phyloP scores from a whole-genome alignment of 805 yeast genomes.

The Candida golubevii region DNA sequence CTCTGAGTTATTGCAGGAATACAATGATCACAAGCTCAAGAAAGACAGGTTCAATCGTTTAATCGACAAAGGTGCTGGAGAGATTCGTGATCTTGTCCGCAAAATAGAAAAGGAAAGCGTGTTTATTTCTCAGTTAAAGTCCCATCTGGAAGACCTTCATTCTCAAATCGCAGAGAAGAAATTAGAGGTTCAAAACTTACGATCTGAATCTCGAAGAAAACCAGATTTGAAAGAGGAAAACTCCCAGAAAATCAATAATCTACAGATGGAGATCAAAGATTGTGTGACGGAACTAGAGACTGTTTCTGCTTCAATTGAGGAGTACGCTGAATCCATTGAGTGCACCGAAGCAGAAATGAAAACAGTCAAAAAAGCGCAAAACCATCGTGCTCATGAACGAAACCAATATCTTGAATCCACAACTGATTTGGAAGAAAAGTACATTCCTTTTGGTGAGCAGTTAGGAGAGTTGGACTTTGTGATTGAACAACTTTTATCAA shows the following conservation, averaged over 20 bases:
- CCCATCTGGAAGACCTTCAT: slow-evolving; percentile 4
- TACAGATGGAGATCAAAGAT: slow-evolving; percentile 11
- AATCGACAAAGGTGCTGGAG: slow-evolving; percentile 8
- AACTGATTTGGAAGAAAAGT: slow-evolving; percentile 20
- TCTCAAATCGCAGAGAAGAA: slow-evolving; percentile 7
- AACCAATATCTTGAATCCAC: slow-evolving; percentile 7
- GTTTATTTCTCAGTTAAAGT: slow-evolving; percentile 4
- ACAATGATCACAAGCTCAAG: slow-evolving; percentile 6
- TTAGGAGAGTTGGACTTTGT: slow-evolving; percentile 64
- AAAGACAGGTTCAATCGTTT: slow-evolving; percentile 10
- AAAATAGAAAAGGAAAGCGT: slow-evolving; percentile 12
- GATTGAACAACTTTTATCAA: slow-evolving; percentile 63
- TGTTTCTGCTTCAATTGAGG: slow-evolving; percentile 4
- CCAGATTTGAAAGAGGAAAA: slow-evolving; percentile 4
- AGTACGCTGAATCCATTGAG: slow-evolving; percentile 4
- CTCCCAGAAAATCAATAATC: slow-evolving; percentile 1
- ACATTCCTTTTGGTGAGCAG: slow-evolving; percentile 37
- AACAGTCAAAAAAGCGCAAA: slow-evolving; percentile 9
- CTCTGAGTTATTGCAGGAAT: slow-evolving; percentile 16
- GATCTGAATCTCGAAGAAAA: slow-evolving; percentile 5
- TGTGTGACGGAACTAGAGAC: slow-evolving; percentile 7
- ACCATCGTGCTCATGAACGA: slow-evolving; percentile 13
- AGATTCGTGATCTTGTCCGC: slow-evolving; percentile 9
- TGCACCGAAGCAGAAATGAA: slow-evolving; percentile 7
- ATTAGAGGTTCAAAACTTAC: slow-evolving; percentile 9